Evolutionary conservation across 495 filamentous ascomycete genomes (phyloP), one percentile per base, ranked within the genome.

Genomic region (Filosporella fistucella): DNA sequence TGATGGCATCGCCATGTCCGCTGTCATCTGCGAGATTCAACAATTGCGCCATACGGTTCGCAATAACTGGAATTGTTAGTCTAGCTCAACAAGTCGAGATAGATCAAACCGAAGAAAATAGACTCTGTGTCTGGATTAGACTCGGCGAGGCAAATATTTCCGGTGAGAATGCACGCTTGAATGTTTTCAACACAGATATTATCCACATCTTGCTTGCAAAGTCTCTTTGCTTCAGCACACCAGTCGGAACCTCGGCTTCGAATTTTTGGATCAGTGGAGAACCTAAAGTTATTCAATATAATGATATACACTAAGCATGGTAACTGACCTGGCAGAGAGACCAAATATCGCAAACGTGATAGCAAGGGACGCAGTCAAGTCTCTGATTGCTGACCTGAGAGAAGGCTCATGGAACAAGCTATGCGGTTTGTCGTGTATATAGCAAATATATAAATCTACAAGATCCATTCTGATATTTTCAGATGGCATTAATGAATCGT

Each of bases 371-470:
- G 50, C 3, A 8, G 43, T 36, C 17, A 29, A 48, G 29, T 59
- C 25, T 2, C 16, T 17, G 3, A 51, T 44, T 30, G 9, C 20
- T 12, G 6, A 8, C 14, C 16, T 33, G n/a, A 56, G 24, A 4
- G 43, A 21, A 6, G 39, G 36, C 16, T 60, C 56, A 35, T 62
- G 57, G 32, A 64, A 64, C 1, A 62, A 32, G 8, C 56, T 58
- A 26, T 64, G 62, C 3, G 62, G 57, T 29, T 64, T 62, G 42
- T 63, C 56, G 46, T 65, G 62, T 14, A 65, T 59, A 42, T 49
- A 52, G 10, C 42, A n/a, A 11, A 64, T 37, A 44, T 65, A 65
- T 4, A 65, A 37, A 35, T 59, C 53, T n/a, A 61, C 50, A 12
- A 61, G 42, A 25, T 50, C n/a, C n/a, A n/a, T n/a, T n/a, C n/a